Conservation (phyloP, 805 yeast species). For the Lipomyces kockii region DNA sequence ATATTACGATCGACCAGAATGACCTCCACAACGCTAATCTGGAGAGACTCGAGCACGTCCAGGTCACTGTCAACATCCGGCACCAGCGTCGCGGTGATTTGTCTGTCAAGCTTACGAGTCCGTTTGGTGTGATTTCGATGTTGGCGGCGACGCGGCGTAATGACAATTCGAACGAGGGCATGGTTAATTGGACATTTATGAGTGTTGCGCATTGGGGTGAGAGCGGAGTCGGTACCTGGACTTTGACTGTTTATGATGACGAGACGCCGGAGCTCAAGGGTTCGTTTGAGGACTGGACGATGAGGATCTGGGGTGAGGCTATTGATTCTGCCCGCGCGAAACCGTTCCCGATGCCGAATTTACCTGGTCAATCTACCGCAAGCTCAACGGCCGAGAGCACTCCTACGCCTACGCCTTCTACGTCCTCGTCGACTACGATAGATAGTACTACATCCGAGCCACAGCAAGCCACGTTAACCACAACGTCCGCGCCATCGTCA, state of each 20-base stretch:
- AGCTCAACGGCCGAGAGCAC: constrained; percentile 31
- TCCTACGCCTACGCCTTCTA: constrained; percentile 6
- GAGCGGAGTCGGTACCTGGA: constrained; percentile 81
- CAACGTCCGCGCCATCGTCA: constrained; percentile 11
- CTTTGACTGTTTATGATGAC: constrained; percentile 57
- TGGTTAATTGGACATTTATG: constrained; percentile 87
- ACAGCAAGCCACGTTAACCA: background rate
- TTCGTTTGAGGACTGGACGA: constrained; percentile 67
- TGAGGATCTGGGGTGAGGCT: constrained; percentile 81
- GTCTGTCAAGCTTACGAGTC: constrained; percentile 68
- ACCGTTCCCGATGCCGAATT: constrained; percentile 53
- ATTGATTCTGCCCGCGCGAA: constrained; percentile 66
- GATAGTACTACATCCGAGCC: constrained; percentile 14
- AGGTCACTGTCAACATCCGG: constrained; percentile 73
- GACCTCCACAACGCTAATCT: constrained; percentile 62
- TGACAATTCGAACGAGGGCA: constrained; percentile 65
- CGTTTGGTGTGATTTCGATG: constrained; percentile 71
- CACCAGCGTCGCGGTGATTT: constrained; percentile 72
- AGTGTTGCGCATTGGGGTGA: constrained; percentile 99
- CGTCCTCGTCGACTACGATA: constrained; percentile 23
- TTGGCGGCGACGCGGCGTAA: constrained; percentile 68
- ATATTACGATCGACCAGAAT: constrained; percentile 53
- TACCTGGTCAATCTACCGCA: constrained; percentile 31
- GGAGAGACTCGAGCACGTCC: constrained; percentile 81
- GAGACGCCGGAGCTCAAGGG: constrained; percentile 40